Base-by-base conservation (phyloP, 345 rosid genomes). In the Lepidium aucheri region DNA sequence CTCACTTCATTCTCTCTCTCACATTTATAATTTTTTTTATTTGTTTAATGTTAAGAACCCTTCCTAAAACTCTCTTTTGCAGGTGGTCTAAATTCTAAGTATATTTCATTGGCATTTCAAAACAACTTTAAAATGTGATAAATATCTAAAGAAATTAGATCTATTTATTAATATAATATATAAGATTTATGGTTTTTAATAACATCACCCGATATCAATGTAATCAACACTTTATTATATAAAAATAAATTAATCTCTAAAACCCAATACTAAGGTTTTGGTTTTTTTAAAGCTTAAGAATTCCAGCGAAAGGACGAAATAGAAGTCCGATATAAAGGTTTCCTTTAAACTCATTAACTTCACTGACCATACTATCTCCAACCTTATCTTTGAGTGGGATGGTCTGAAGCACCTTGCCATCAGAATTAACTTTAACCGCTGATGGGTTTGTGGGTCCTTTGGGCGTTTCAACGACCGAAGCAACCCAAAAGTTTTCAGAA, bases 401-500 rank as follows among this genome's bases (percentile, higher is more conserved):
- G 5, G 10, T 67, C 59, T 67, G 63, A 67, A 67, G 7, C 57
- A 67, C 77, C 38, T 61, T 59, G 18, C 68, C 77, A 44, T 20
- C 24, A 11, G 64, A 60, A 5, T 9, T 36, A 9, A 74, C 57
- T 61, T 74, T 74, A 53, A 74, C 68, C 14, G 77, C 77, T 0
- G 68, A 74, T 3, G 77, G 77, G 5, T 74, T 60, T 11, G 77
- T 44, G 3, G 63, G 58, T 60, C 58, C 68, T 1, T 55, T 44
- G 44, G 58, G 58, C 18, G 47, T n/a, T 64, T 74, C 67, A 20
- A 74, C 73, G 2, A 67, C 68, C n/a, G 77, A 74, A 35, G 77
- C 77, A 36, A 67, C 59, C 77, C 77, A 74, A 60, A 74, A 74
- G 68, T 74, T 67, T 41, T 44, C 45, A 8, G 77, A n/a, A 53